Base-by-base conservation (phyloP, 2,329 filamentous ascomycete species). In the Ophiocordyceps camponoti-saundersi region DNA sequence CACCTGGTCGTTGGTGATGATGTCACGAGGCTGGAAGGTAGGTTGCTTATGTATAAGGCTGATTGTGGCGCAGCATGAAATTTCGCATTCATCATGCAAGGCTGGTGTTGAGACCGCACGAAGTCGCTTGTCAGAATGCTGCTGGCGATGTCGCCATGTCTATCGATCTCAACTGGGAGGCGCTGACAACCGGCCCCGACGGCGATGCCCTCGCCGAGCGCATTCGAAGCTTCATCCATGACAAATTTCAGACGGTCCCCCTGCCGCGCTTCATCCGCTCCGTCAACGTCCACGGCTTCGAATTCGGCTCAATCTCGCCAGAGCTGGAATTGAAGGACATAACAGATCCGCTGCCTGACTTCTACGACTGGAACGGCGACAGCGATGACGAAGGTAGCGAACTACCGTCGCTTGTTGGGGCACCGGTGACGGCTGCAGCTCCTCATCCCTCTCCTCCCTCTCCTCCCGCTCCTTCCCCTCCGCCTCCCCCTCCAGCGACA, bases 261-360 rank as follows among this genome's bases (percentile, higher is more conserved):
- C 75, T 98, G 44, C 92, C 92, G 49, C 85, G 88, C 58, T 95
- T 98, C 73, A 95, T 98, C 65, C 89, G 92, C 59, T 92, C 88
- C 23, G 92, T 98, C 56, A 83, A 87, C 47, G 89, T 95, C 40
- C 89, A 95, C 61, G 82, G 85, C 50, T 98, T 98, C 65, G 82
- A 90, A 52, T 95, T 98, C 61, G 92, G 92, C 44, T 78, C 72
- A 26, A 79, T 90, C 45, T 73, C 85, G 39, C 92, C 92, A 2
- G 77, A 85, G 55, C 76, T 98, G 41, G 87, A 93, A 59, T 81
- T 98, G 57, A 96, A 95, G 65, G 92, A 96, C 62, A 89, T 98
- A 50, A 93, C 90, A 55, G 89, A 98, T 61, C 92, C 92, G 2
- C 74, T 96, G 49, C 82, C 88, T 1, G 92, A 98, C 57, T 98